Evolutionary conservation across 192 early-diverging fungal species (phyloP), one percentile per base, ranked within the genome.

Genomic region (Dimargaris verticillata): DNA sequence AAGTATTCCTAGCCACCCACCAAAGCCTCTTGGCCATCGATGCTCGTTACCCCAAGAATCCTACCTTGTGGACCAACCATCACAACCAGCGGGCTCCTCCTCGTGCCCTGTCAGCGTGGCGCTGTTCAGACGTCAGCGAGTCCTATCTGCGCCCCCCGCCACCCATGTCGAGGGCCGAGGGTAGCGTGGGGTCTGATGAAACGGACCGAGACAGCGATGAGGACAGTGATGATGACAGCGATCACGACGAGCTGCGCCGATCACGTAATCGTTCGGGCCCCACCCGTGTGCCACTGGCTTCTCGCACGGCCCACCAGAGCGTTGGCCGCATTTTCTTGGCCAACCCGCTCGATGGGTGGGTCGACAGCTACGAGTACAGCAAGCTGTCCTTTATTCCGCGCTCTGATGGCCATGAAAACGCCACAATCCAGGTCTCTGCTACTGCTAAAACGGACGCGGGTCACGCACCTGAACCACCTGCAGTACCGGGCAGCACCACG

Each of bases 61-160:
- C 57, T n/a, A 12, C 43, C 13, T 38, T 59, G 26, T 59, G 57
- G 57, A 59, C 42, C 57, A 43, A 59, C 42, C 57, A 59, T n/a
- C 18, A 41, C 38, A 33, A 59, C 33, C 43, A 33, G 0, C 41
- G 57, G 0, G 28, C 33, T 2, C 41, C 57, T 11, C 57, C 57
- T 11, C 57, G 57, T 6, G 20, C 29, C 18, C 10, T 59, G 22
- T 25, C 24, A n/a, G n/a, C 57, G 20, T 59, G 57, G 57, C 57
- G 57, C 15, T 22, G 12, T 18, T 18, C 28, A 10, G 26, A 38
- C 29, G 29, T 55, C 25, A 28, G 28, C 18, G n/a, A 26, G 10
- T 20, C 22, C 2, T 28, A 18, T 11, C 1, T 38, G 26, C 20
- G 11, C 11, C 47, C 47, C 20, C 47, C 47, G 20, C 47, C 28